Conservation (phyloP, 257 asterid genomes). For the Ocimum tenuiflorum region DNA sequence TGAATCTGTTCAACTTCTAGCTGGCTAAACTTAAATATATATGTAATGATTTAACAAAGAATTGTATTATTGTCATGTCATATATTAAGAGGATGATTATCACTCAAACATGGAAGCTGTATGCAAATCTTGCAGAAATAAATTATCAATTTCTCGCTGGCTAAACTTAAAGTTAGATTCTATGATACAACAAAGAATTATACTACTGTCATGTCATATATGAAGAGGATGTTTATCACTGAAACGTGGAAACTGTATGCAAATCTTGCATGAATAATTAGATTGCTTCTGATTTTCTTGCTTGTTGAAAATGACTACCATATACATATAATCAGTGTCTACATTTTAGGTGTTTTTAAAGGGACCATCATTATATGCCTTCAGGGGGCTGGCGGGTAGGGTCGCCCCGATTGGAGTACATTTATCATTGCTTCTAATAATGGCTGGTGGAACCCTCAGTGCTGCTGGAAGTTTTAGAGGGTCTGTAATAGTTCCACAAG, state of each 20-base stretch:
- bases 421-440: conserved; percentile 59
- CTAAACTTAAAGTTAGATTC: not conserved
- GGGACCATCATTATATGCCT: conserved; percentile 81
- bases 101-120: not conserved
- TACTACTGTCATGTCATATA: not conserved
- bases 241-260: not conserved
- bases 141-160: no score
- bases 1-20: no score
- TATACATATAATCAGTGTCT: conserved; percentile 1
- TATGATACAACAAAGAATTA: not conserved
- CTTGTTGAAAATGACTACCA: not conserved
- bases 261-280: not conserved
- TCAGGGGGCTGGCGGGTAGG: conserved; percentile 72
- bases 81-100: not conserved
- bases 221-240: not conserved
- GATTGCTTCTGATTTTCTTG: not conserved
- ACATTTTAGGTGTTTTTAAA: conserved; percentile 56
- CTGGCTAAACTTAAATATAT: not conserved
- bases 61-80: not conserved
- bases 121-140: not conserved
- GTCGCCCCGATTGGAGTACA: conserved; percentile 90
- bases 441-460: conserved; percentile 89
- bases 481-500: conserved; percentile 74
- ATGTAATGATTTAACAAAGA: not conserved
- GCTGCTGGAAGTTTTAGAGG: conserved; percentile 81